Evolutionary conservation across 176 grass and related monocot genomes (phyloP).

Genomic region (Dendrocalamus sinicus): DNA sequence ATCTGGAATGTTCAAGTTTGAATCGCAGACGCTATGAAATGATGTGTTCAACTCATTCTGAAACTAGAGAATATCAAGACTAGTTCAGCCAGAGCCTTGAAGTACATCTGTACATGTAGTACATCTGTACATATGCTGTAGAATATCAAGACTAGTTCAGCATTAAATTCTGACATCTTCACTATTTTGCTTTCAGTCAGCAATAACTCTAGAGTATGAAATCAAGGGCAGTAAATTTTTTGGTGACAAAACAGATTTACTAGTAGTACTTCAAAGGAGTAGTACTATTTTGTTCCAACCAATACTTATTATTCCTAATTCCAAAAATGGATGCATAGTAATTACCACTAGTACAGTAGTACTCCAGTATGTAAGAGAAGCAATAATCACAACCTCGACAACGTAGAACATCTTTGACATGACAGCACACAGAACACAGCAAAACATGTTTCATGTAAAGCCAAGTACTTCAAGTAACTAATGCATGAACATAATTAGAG

Average conservation of each 20-base stretch:
- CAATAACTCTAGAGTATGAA: constrained; percentile 2
- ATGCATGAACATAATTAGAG: background rate
- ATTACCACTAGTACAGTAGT: background rate
- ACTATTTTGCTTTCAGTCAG: constrained; percentile 26
- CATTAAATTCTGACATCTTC: background rate
- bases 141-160: constrained; percentile 11
- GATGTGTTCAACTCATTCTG: background rate
- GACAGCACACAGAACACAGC: background rate
- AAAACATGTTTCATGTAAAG: background rate
- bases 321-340: background rate
- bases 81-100: background rate
- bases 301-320: background rate
- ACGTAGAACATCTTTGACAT: background rate
- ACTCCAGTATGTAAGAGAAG: background rate
- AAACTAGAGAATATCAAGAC: background rate
- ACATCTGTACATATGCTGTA: background rate
- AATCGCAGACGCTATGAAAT: background rate
- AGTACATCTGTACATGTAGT: background rate
- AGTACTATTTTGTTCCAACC: background rate
- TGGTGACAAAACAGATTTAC: background rate
- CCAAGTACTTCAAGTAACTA: background rate
- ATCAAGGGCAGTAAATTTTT: background rate
- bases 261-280: background rate
- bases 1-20: background rate
- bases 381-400: background rate